A percentile compares a stretch with the other conserved stretches of the same genome.
Conservation (phyloP, 495 filamentous ascomycete species). For the Chaetomium fimeti region DNA sequence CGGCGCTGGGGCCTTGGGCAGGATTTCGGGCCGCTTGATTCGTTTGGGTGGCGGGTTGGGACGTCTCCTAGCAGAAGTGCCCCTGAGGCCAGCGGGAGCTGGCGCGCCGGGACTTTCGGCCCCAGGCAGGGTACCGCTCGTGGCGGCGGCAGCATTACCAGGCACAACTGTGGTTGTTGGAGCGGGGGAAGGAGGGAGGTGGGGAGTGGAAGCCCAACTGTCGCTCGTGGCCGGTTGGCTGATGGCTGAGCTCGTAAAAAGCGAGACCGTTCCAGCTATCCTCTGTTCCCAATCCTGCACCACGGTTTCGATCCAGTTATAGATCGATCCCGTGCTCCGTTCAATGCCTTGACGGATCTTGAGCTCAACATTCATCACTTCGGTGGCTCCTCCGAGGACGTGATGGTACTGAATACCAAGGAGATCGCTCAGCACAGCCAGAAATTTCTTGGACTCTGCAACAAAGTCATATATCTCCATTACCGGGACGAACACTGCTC, state of each 20-base stretch:
- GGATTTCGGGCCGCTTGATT: slow-evolving; percentile 24
- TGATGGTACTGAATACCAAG: slow-evolving; percentile 35
- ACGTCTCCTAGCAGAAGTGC: slow-evolving; percentile 16
- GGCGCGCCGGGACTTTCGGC: slow-evolving; percentile 13
- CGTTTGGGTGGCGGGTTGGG: slow-evolving; percentile 25
- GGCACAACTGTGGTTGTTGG: slow-evolving; percentile 27
- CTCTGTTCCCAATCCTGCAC: slow-evolving; percentile 34
- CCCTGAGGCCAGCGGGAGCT: not conserved
- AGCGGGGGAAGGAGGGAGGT: slow-evolving; percentile 31
- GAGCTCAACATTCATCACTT: slow-evolving; percentile 23
- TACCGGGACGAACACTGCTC: slow-evolving; percentile 33
- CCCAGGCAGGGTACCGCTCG: slow-evolving; percentile 1
- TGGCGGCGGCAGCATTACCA: slow-evolving; percentile 3
- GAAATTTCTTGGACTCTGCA: slow-evolving; percentile 32
- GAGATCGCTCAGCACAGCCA: slow-evolving; percentile 28
- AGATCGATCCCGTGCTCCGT: slow-evolving; percentile 31
- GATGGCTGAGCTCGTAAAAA: slow-evolving; percentile 18
- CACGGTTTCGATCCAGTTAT: slow-evolving; percentile 35
- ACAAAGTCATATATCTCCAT: slow-evolving; percentile 39
- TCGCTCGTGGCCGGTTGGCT: slow-evolving; percentile 18
- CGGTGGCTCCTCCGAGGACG: slow-evolving; percentile 28
- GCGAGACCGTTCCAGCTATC: slow-evolving; percentile 26
- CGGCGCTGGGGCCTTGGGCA: slow-evolving; percentile 22
- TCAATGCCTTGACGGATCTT: slow-evolving; percentile 35
- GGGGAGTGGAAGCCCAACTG: slow-evolving; percentile 26